Base-by-base conservation (phyloP, 208 protist species). In the Acanthamoeba healyi region DNA sequence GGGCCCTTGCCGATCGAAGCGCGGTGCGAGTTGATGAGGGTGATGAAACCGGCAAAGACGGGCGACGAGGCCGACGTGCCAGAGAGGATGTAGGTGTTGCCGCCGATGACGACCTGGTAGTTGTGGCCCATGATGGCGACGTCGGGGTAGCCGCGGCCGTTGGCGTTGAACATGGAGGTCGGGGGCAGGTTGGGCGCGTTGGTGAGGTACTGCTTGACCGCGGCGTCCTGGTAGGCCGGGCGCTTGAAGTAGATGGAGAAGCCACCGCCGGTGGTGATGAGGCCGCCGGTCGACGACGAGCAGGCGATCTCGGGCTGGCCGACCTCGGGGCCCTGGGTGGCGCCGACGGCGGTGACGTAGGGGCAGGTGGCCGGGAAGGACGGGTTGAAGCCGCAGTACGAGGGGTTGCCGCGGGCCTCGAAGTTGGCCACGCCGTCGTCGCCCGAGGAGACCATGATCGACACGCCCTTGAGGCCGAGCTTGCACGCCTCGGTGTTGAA, bases 211-310 rank as follows among this genome's bases (percentile, higher is more conserved):
- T 17, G 36, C 58, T 61, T 26, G 3, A 97, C 92, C 1, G 94
- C 93, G 9, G 67, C 92, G 49, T 87, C 15, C 77, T 95, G 58
- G 95, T 95, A 94, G 51, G 92, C 0, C 0, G 74, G 56, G 0
- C 36, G 32, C 77, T 38, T 0, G 34, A 95, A 95, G 82, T 81
- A 84, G 65, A 89, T 58, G 36, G 95, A 96, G 93, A 97, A 97
- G 79, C 96, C 96, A 65, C 96, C 96, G 34, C 95, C 95, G 12
- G 95, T 94, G 24, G 95, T 96, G 94, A 97, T 97, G 58, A 96
- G 36, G 32, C 92, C 96, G 40, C 94, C 94, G 36, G 94, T 88
- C 44, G 81, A 9, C 22, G 87, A 95, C 38, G 90, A 63, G 81
- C 95, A 97, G 61, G 70, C 94, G 24, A 70, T 32, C 65, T 97